A percentile compares a stretch with the other conserved stretches of the same genome.
Evolutionary conservation across 2,329 filamentous ascomycete species (phyloP).

Genomic region (Onygenales sp.): DNA sequence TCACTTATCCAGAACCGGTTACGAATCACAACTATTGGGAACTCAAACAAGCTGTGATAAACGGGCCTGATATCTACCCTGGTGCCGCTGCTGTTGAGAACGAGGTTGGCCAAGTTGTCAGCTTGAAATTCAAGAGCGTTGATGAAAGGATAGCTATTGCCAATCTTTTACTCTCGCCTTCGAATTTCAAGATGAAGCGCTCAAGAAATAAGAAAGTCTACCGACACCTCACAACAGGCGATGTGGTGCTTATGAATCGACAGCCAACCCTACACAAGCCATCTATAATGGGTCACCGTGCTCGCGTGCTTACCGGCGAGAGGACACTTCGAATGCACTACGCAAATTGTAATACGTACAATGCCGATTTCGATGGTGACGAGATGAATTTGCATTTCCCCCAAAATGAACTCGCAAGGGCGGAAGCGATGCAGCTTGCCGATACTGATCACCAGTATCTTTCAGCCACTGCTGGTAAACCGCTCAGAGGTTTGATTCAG

Average conservation of each 20-base stretch:
- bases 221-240: slow-evolving; percentile 88
- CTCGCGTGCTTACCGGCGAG: slow-evolving; percentile 82
- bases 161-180: slow-evolving; percentile 84
- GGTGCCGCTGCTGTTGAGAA: slow-evolving; percentile 92
- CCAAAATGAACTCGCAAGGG: slow-evolving; percentile 87
- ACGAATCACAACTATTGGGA: slow-evolving; percentile 96
- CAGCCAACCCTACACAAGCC: slow-evolving; percentile 97
- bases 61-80: slow-evolving; percentile 87
- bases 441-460: slow-evolving; percentile 97
- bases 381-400: slow-evolving; percentile 99
- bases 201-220: slow-evolving; percentile 92
- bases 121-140: slow-evolving; percentile 72
- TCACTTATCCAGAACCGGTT: slow-evolving; percentile 95
- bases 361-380: slow-evolving; percentile 97
- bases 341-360: slow-evolving; percentile 98
- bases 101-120: slow-evolving; percentile 85
- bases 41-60: slow-evolving; percentile 90
- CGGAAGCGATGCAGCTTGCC: slow-evolving; percentile 85
- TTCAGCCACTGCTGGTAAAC: slow-evolving; percentile 86
- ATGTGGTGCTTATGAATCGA: slow-evolving; percentile 97
- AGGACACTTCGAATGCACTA: slow-evolving; percentile 99
- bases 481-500: slow-evolving; percentile 90
- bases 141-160: slow-evolving; percentile 85
- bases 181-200: slow-evolving; percentile 62
- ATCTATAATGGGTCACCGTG: slow-evolving; percentile 96